Conservation (phyloP, 2,329 filamentous ascomycete genomes). For the Coniochaeta sp. region DNA sequence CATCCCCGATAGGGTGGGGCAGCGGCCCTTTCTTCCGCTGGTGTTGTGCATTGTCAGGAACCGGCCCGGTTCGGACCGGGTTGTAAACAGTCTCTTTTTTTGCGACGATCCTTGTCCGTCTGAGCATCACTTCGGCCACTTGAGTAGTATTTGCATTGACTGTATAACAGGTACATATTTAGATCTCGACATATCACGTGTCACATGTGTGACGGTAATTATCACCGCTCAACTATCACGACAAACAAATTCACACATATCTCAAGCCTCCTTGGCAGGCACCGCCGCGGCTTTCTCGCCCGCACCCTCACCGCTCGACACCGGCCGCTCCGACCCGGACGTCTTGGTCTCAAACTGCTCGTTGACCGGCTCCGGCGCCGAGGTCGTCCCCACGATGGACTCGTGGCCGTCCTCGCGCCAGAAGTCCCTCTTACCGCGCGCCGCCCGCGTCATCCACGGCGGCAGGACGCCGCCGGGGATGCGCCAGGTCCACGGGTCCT, state of each 20-base stretch:
- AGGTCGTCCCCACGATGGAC: constrained; percentile 4
- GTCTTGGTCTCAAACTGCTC: constrained; percentile 12
- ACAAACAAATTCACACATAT: neutral
- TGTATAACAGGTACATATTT: neutral
- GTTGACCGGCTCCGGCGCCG: constrained; percentile 6
- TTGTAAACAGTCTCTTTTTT: too few relatives aligned
- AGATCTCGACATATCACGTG: neutral
- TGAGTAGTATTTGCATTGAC: too few relatives aligned
- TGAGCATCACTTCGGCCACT: neutral
- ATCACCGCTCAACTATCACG: neutral
- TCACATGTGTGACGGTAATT: neutral
- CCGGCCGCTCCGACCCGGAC: constrained; percentile 10
- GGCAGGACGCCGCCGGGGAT: constrained; percentile 69
- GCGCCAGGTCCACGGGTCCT: constrained; percentile 75
- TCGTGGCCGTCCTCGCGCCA: constrained; percentile 47
- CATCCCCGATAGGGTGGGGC: neutral
- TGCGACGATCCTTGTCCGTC: neutral
- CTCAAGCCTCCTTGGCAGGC: neutral
- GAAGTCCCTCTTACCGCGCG: constrained; percentile 64
- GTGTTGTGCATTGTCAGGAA: neutral
- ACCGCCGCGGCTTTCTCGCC: neutral
- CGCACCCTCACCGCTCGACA: constrained; percentile 4
- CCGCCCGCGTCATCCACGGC: constrained; percentile 60
- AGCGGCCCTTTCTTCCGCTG: neutral
- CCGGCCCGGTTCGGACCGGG: neutral